phyloP scores from a whole-genome alignment of 768 basidiomycete species.

The Tephrocybe sp. region DNA sequence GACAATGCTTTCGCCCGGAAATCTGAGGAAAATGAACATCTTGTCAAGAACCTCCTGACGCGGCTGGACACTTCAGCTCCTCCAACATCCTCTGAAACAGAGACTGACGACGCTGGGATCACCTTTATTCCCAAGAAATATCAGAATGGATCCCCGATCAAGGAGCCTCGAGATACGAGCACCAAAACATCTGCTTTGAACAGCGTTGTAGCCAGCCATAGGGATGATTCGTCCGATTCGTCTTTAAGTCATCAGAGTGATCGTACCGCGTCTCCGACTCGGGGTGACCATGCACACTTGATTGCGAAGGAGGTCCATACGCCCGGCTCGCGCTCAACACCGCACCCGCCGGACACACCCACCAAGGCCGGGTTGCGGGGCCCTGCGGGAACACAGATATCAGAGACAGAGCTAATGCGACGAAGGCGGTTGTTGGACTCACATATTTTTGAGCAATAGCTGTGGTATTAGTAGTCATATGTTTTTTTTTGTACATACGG shows the following conservation, averaged over 20 bases:
- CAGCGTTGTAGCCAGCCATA: background rate
- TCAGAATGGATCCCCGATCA: conserved; percentile 12
- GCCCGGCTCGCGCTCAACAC: conserved; percentile 10
- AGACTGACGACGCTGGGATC: conserved; percentile 68
- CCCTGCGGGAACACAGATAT: conserved; percentile 62
- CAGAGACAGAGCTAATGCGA: conserved; percentile 76
- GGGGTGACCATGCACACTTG: background rate
- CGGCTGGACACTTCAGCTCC: background rate
- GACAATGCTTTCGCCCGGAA: conserved; percentile 53
- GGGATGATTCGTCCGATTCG: conserved; percentile 5
- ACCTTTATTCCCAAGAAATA: conserved; percentile 50
- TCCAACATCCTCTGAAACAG: conserved; percentile 46
- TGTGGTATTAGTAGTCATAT: conserved; percentile 17
- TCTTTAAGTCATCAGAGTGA: conserved; percentile 10
- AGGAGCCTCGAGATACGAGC: background rate
- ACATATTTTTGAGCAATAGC: conserved; percentile 53
- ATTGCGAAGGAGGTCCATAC: conserved; percentile 6
- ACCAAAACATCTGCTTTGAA: conserved; percentile 3
- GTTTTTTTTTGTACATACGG: conserved; percentile 4
- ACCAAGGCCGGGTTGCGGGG: conserved; percentile 33
- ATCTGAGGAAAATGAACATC: conserved; percentile 11
- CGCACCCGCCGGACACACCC: conserved; percentile 18
- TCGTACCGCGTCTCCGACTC: conserved; percentile 11
- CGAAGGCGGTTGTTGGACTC: conserved; percentile 75
- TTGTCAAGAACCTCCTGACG: background rate